Evolutionary conservation across 163 green algal species (phyloP), one percentile per base, ranked within the genome.

Genomic region (Volvox carteri): DNA sequence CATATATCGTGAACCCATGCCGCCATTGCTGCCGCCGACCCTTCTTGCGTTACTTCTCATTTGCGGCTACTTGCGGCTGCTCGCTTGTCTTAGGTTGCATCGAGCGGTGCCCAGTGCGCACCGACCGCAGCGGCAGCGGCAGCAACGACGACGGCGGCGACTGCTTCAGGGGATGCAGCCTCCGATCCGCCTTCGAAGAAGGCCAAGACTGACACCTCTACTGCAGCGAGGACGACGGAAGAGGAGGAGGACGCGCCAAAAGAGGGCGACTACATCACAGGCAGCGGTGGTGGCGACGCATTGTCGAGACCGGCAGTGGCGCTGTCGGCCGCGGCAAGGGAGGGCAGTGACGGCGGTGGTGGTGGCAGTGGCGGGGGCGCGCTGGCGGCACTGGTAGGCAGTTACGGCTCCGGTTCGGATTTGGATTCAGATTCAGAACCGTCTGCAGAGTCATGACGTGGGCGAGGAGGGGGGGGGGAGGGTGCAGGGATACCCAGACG

Each of bases 351-450:
- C 16, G 56, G 39, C 39, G 86, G 65, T 46, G 44, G 35, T n/a
- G 62, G 50, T 39, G 77, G 21, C 19, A 25, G 4, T 1, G 39
- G 16, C 35, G 81, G 83, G 25, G 56, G 73, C 6, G 85, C 30
- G 28, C 56, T 93, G 28, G 74, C 56, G 7, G 86, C 86, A 11
- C 37, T 93, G 44, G 35, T 93, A 14, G 90, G 90, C 5, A 81
- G 58, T 0, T 93, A 93, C 77, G 90, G 81, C 35, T 90, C 84
- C 21, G 86, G 39, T 33, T 92, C 89, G 50, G 89, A 92, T 48
- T 78, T 23, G 58, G 58, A 68, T 14, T 58, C 54, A 30, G 54
- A 65, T 11, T 65, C 54, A 65, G 54, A 11, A 23, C 3, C 28
- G 25, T 65, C 8, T 65, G 12, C 12, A 58, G 54, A 65, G 28